Base-by-base conservation (phyloP, 495 filamentous ascomycete genomes). In the Daldinia bambusicola region DNA sequence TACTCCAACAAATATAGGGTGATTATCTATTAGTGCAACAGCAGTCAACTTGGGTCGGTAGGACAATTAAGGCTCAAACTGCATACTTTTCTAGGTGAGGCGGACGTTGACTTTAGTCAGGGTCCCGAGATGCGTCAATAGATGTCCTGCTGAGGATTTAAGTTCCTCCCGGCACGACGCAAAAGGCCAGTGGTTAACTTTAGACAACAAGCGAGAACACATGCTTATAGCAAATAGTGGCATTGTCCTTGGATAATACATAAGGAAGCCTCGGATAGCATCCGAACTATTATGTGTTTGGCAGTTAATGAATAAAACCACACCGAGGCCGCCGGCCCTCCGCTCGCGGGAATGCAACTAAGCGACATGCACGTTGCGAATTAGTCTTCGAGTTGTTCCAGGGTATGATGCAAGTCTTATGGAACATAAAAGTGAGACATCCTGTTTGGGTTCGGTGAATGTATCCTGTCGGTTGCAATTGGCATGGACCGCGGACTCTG, bases 51-150 rank as follows among this genome's bases (percentile, higher is more conserved):
- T 13, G 22, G 40, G 57, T 61, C 66, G 66, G 61, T 69, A 38
- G 57, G 43, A 57, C n/a, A 69, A 32, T 66, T 63, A 69, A 65
- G 71, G 71, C 66, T 74, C 71, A 74, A 74, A 66, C 61, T 70
- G 71, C 71, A 74, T 63, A 22, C 55, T 43, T 63, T 30, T 5
- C 37, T 59, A 31, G 61, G 53, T 70, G 71, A 74, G 71, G 71
- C 71, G 66, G 22, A 61, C 62, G 48, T 38, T 55, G 52, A 66
- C 20, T 55, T 40, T 45, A 66, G 50, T 51, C 43, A 43, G 58
- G 66, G 71, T 56, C 63, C 55, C 53, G 18, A 66, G 48, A 57
- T 72, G 65, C 50, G 56, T 53, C 64, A 45, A 65, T 52, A 58
- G 48, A 58, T 59, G 30, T 50, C 37, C 50, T 52, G 61, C 51